phyloP scores from a whole-genome alignment of 148 eudicot species.

The Tetragonia tetragonoides region DNA sequence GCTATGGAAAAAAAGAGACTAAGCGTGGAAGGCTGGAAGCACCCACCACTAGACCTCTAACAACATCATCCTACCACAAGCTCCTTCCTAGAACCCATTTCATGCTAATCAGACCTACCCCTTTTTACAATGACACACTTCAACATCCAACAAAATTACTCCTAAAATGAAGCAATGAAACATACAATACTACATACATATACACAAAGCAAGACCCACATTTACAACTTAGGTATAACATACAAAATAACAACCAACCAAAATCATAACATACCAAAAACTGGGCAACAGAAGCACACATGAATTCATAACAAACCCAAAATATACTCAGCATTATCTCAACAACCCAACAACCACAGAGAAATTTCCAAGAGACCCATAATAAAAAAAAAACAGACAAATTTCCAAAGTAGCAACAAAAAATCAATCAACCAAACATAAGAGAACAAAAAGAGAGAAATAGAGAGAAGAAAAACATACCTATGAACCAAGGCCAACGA shows the following conservation, averaged over 20 bases:
- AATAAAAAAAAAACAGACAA: neutral
- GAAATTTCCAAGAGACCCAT: too few relatives aligned
- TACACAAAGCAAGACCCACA: neutral
- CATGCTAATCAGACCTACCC: neutral
- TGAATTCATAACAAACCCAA: too few relatives aligned
- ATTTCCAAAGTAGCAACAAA: neutral
- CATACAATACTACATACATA: neutral
- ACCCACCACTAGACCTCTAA: neutral
- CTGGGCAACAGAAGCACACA: neutral
- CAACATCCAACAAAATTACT: neutral
- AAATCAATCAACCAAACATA: neutral
- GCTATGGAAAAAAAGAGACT: too few relatives aligned
- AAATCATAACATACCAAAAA: neutral
- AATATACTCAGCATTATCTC: too few relatives aligned
- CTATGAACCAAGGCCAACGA: conserved; percentile 76
- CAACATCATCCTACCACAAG: neutral
- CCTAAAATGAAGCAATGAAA: neutral
- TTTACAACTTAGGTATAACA: neutral
- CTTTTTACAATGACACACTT: neutral
- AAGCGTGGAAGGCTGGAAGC: neutral
- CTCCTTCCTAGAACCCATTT: neutral
- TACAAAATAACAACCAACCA: neutral
- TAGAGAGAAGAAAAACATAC: conserved; percentile 27
- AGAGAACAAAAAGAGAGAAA: neutral
- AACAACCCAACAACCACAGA: too few relatives aligned